Evolutionary conservation across 2,329 filamentous ascomycete genomes (phyloP).

Genomic region (Chrysosphaeria jannelii): DNA sequence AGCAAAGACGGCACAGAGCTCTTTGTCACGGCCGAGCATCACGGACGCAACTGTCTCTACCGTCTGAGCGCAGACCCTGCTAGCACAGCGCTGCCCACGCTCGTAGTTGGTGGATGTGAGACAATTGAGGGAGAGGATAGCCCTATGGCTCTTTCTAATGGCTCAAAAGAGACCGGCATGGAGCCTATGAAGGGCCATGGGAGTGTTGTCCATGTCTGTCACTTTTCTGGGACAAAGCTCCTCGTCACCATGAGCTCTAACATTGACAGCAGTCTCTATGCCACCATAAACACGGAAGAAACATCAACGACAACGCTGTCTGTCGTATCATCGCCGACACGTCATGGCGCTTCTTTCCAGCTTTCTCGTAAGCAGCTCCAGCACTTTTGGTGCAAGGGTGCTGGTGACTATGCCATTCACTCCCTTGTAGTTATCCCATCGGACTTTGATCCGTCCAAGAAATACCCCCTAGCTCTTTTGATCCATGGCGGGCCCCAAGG

Average conservation of each 20-base stretch:
- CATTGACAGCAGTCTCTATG: slow-evolving; percentile 42
- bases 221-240: too few relatives aligned
- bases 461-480: slow-evolving; percentile 49
- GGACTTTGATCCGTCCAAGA: slow-evolving; percentile 19
- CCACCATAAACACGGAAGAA: slow-evolving; percentile 18
- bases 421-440: slow-evolving; percentile 37
- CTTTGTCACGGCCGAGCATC: slow-evolving; percentile 44
- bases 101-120: slow-evolving; percentile 12
- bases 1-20: slow-evolving; percentile 27
- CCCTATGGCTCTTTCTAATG: not conserved
- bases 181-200: slow-evolving; percentile 11
- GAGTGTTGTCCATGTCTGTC: slow-evolving; percentile 21
- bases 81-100: slow-evolving; percentile 14
- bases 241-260: slow-evolving; percentile 31
- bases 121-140: slow-evolving; percentile 1
- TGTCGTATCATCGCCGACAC: slow-evolving; percentile 31
- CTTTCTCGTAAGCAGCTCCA: slow-evolving; percentile 30
- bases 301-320: slow-evolving; percentile 6
- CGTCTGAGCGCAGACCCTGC: slow-evolving; percentile 23
- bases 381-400: slow-evolving; percentile 32
- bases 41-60: slow-evolving; percentile 31
- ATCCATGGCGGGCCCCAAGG: slow-evolving; percentile 66
- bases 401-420: slow-evolving; percentile 32
- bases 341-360: slow-evolving; percentile 33
- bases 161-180: slow-evolving; percentile 2